Percentiles rank a stretch among this genome's conserved stretches.
Conservation (phyloP, 1,139 yeast genomes). For the Sugiyamaella neomexicana region DNA sequence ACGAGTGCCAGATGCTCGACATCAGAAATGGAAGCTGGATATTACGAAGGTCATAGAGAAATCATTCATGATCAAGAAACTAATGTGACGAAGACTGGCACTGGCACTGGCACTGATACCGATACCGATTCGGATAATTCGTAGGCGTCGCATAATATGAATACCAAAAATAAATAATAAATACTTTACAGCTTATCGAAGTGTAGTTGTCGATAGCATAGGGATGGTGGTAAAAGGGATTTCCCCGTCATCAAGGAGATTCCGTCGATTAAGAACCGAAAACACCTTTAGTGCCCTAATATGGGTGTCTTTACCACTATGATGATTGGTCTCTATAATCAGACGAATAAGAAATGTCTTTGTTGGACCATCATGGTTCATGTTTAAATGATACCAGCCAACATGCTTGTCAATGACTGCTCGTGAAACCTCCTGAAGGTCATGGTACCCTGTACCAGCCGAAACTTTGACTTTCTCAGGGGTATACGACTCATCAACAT, state of each 20-base stretch:
- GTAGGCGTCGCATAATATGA: no score
- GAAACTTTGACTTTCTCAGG: conserved; percentile 70
- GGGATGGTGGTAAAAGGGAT: conserved; percentile 39
- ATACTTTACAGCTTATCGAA: conserved; percentile 31
- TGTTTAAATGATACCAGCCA: conserved; percentile 82
- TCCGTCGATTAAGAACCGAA: conserved; percentile 34
- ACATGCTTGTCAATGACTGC: conserved; percentile 68
- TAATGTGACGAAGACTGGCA: not conserved
- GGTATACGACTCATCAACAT: conserved; percentile 86
- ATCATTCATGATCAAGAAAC: conserved; percentile 4
- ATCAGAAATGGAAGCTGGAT: conserved; percentile 11
- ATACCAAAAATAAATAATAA: no score
- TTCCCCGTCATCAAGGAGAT: conserved; percentile 22
- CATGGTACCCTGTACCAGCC: conserved; percentile 88
- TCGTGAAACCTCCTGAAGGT: conserved; percentile 69
- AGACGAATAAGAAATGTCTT: conserved; percentile 74
- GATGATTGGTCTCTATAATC: conserved; percentile 78
- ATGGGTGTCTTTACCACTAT: conserved; percentile 95
- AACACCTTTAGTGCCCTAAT: conserved; percentile 67
- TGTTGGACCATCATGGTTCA: conserved; percentile 56
- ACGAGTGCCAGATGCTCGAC: conserved; percentile 1
- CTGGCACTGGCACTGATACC: no score
- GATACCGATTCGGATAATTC: conserved; percentile 4
- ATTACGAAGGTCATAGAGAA: conserved; percentile 11
- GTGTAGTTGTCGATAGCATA: conserved; percentile 40